Percentiles rank a stretch among this genome's conserved stretches.
Evolutionary conservation across 495 filamentous ascomycete genomes (phyloP).

Genomic region (Pseudevernia furfuracea): DNA sequence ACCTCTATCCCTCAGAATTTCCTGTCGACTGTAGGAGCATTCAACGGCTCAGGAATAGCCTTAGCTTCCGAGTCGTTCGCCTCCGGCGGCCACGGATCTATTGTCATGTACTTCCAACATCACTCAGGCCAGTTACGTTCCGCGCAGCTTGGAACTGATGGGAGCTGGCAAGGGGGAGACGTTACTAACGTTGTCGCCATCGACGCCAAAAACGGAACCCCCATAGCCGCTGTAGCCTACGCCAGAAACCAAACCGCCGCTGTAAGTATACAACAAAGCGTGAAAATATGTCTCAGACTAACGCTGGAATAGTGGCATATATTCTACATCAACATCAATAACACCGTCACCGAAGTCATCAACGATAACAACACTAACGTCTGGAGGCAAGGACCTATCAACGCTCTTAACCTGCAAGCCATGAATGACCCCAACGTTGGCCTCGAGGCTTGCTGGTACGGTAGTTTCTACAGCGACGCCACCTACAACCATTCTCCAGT

Average conservation of each 20-base stretch:
- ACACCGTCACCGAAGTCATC: constrained; percentile 26
- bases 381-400: constrained; percentile 28
- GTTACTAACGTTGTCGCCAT: constrained; percentile 28
- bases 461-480: constrained; percentile 31
- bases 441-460: constrained; percentile 35
- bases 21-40: constrained; percentile 29
- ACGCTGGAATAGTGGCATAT: constrained; percentile 26
- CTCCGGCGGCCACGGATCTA: constrained; percentile 23
- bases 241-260: constrained; percentile 22
- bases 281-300: background rate
- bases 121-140: constrained; percentile 30
- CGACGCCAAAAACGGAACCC: constrained; percentile 34
- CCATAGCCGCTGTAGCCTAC: constrained; percentile 33
- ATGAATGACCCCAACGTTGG: constrained; percentile 29
- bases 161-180: constrained; percentile 29
- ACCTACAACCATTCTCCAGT: constrained; percentile 22
- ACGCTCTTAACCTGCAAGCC: constrained; percentile 26
- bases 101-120: constrained; percentile 35
- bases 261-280: constrained; percentile 9
- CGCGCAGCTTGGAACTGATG: constrained; percentile 24
- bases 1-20: constrained; percentile 15
- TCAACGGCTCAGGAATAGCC: constrained; percentile 35
- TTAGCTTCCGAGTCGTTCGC: constrained; percentile 32
- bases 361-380: constrained; percentile 30
- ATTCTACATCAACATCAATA: constrained; percentile 31